Percentiles rank a stretch among this genome's conserved stretches.
Evolutionary conservation across 106 monocot species (phyloP).

Genomic region (Hemerocallis citrina): DNA sequence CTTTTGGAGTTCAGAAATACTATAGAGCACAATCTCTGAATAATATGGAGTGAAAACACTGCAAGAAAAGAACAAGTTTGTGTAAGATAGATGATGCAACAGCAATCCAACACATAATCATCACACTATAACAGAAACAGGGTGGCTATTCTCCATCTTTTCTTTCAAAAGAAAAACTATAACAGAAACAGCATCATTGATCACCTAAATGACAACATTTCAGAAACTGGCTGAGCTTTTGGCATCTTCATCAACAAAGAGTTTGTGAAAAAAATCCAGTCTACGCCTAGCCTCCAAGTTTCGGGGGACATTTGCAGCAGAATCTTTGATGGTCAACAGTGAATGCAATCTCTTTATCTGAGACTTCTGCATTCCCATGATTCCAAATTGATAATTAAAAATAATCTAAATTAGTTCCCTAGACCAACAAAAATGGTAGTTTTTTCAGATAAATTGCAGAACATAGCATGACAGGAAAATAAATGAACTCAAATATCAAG

Average conservation of each 20-base stretch:
- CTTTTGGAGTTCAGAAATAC: conserved; percentile 56
- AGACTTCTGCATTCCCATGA: conserved; percentile 31
- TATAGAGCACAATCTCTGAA: conserved; percentile 69
- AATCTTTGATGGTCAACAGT: conserved; percentile 74
- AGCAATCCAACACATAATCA: too few species aligned
- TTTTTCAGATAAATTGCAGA: neutral
- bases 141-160: too few species aligned
- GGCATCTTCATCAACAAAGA: conserved; percentile 91
- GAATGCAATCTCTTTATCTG: conserved; percentile 70
- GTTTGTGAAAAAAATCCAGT: conserved; percentile 74
- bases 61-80: conserved; percentile 16
- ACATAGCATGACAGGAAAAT: neutral
- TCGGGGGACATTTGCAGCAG: conserved; percentile 72
- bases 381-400: neutral
- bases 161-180: neutral
- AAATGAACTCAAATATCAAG: neutral
- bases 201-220: conserved; percentile 83
- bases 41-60: conserved; percentile 96
- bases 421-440: neutral
- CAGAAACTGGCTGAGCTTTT: conserved; percentile 49
- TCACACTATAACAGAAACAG: too few species aligned
- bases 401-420: neutral
- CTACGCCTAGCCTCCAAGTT: conserved; percentile 83
- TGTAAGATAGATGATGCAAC: too few species aligned
- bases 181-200: neutral